phyloP scores from a whole-genome alignment of 305 asterid genomes.

The Nicotiana rustica region DNA sequence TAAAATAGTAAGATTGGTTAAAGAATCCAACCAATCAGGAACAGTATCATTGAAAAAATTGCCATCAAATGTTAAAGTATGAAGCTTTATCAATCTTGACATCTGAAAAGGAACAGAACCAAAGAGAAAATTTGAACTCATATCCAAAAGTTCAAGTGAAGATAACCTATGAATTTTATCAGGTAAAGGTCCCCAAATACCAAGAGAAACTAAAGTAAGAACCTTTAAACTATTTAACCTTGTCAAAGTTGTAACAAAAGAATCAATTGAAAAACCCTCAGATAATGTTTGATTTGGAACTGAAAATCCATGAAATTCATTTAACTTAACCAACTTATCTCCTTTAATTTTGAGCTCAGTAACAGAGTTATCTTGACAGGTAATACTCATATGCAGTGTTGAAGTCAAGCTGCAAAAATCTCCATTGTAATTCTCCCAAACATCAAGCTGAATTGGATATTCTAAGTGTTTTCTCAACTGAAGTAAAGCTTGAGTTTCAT shows the following conservation, averaged over 20 bases:
- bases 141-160: slow-evolving; percentile 76
- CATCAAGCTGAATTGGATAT: slow-evolving; percentile 60
- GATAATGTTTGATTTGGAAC: slow-evolving; percentile 73
- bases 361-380: slow-evolving; percentile 70
- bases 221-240: slow-evolving; percentile 77
- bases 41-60: slow-evolving; percentile 79
- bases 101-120: slow-evolving; percentile 76
- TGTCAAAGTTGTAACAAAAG: slow-evolving; percentile 85
- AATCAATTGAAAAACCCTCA: slow-evolving; percentile 72
- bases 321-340: slow-evolving; percentile 59
- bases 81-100: slow-evolving; percentile 76
- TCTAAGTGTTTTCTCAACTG: slow-evolving; percentile 91
- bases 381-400: slow-evolving; percentile 66
- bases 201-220: slow-evolving; percentile 78
- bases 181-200: slow-evolving; percentile 92
- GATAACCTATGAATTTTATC: slow-evolving; percentile 77
- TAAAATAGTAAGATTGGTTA: slow-evolving; percentile 66
- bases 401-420: slow-evolving; percentile 68
- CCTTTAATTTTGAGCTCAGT: slow-evolving; percentile 88
- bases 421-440: slow-evolving; percentile 61
- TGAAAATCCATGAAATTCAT: slow-evolving; percentile 66
- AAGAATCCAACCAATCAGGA: slow-evolving; percentile 78
- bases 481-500: slow-evolving; percentile 76
- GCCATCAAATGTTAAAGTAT: slow-evolving; percentile 67
- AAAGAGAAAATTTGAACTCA: slow-evolving; percentile 86